A percentile compares a stretch with the other conserved stretches of the same genome.
These are phyloP conservation scores for Populus davidiana DNA, from an alignment of 345 rosid genomes.

Conservation along the genomic window DNA sequence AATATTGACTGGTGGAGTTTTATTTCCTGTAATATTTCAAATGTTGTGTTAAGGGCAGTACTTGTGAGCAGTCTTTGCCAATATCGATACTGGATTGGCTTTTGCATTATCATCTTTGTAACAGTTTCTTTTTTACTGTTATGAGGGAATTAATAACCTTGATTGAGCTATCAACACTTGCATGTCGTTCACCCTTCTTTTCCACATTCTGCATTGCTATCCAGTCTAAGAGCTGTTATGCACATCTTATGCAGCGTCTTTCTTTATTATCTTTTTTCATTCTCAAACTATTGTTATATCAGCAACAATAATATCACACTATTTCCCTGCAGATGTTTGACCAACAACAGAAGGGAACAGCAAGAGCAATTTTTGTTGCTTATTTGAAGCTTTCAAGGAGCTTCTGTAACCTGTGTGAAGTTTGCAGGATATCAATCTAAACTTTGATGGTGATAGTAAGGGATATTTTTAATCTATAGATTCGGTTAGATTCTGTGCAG, in stretches of 20 bases:
- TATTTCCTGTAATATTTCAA: background rate
- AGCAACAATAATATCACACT: slow-evolving; percentile 7
- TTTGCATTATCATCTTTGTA: background rate
- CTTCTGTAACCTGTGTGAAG: background rate
- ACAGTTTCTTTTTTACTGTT: background rate
- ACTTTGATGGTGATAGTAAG: background rate
- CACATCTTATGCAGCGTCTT: background rate
- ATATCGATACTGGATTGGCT: background rate
- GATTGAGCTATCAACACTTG: background rate
- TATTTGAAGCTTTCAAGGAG: slow-evolving; percentile 22
- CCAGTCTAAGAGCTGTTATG: background rate
- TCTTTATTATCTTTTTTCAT: background rate
- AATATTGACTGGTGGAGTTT: background rate
- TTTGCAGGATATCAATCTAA: slow-evolving; percentile 8
- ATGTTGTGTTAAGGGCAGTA: background rate
- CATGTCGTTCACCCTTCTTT: background rate
- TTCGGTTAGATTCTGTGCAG: slow-evolving; percentile 12
- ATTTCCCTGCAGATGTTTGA: slow-evolving; percentile 42
- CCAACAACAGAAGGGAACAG: slow-evolving; percentile 4
- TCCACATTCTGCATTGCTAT: background rate
- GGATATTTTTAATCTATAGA: slow-evolving; percentile 3
- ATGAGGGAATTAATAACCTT: background rate
- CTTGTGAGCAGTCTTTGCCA: background rate
- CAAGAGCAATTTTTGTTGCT: slow-evolving; percentile 1
- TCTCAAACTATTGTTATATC: background rate